These are phyloP conservation scores for Ananas comosus DNA, from an alignment of 176 grass and related monocot species.

Conservation along the genomic window DNA sequence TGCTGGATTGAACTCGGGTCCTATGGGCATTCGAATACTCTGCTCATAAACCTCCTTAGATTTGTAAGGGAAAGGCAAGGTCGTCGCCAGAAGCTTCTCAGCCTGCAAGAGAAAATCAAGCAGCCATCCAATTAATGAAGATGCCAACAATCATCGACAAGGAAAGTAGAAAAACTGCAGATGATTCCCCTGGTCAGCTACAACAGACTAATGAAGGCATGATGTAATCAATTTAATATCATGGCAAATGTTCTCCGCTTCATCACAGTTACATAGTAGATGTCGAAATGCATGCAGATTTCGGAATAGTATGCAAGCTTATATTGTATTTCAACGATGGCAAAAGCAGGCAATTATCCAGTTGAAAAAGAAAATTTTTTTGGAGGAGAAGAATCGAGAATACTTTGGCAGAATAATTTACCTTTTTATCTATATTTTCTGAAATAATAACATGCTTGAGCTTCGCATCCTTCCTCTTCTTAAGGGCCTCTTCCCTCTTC, in stretches of 20 bases:
- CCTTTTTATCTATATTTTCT: constrained; percentile 84
- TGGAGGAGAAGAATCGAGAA: background rate
- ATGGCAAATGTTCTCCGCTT: too few species aligned
- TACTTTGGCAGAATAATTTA: constrained; percentile 13
- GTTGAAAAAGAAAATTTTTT: background rate
- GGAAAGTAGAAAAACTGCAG: background rate
- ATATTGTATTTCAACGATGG: too few species aligned
- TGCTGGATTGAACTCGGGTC: constrained; percentile 82
- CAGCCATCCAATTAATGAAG: background rate
- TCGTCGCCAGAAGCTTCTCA: constrained; percentile 57
- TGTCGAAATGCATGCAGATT: too few species aligned
- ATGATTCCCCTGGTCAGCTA: too few species aligned
- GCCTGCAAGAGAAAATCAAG: constrained; percentile 32
- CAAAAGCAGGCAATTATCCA: background rate
- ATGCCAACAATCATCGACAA: background rate
- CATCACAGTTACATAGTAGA: too few species aligned
- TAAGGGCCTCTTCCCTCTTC: constrained; percentile 76
- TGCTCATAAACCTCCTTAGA: constrained; percentile 78
- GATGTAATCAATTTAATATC: too few species aligned
- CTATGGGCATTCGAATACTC: constrained; percentile 93
- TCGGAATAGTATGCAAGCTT: too few species aligned
- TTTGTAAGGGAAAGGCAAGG: constrained; percentile 68
- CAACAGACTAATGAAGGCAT: too few species aligned
- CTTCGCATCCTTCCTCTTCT: constrained; percentile 86
- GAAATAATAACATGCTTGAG: constrained; percentile 89